Evolutionary conservation across 306 rosid species (phyloP), one percentile per base, ranked within the genome.

Genomic region (Comarum palustre): DNA sequence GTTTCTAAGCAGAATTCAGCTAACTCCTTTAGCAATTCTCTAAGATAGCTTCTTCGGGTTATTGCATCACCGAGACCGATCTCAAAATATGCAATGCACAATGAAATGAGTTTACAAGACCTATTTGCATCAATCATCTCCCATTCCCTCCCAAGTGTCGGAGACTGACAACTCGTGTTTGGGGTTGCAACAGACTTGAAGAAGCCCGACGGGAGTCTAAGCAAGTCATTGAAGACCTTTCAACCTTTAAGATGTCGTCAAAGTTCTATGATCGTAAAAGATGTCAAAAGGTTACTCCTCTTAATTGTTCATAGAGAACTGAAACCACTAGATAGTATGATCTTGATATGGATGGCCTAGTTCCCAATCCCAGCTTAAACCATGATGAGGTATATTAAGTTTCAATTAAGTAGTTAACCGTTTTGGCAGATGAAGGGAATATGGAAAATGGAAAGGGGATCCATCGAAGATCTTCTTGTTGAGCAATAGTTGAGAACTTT

Each of bases 171-270:
- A 75, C 89, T 67, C 85, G 97, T 47, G 82, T 91, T 54, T 93
- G 98, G 98, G 98, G 98, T 80, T 87, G 97, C 87, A 84, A 85
- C 94, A 14, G 66, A 91, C 75, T 3, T 74, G 79, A 84, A 78
- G 94, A 86, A 77, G 73, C 81, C 34, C 74, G 4, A 11, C 10
- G 75, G 0, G 60, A 81, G 75, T 73, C 92, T 13, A 81, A 29
- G 22, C 85, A 81, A 58, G 81, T 57, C 78, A 84, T 93, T 77
- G 74, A 80, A 73, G 96, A 91, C 80, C 62, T 80, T 27, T 79
- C 50, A 16, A 81, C 83, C 65, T 86, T 89, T 52, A 91, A 93
- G 94, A 79, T 17, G 82, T 84, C 91, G 38, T 85, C 90, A 19
- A 34, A 77, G 69, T 87, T 87, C 75, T 91, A 86, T 81, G 86